Evolutionary conservation across 1,284 basidiomycete genomes (phyloP).

Genomic region (Anthracocystis walkeri): DNA sequence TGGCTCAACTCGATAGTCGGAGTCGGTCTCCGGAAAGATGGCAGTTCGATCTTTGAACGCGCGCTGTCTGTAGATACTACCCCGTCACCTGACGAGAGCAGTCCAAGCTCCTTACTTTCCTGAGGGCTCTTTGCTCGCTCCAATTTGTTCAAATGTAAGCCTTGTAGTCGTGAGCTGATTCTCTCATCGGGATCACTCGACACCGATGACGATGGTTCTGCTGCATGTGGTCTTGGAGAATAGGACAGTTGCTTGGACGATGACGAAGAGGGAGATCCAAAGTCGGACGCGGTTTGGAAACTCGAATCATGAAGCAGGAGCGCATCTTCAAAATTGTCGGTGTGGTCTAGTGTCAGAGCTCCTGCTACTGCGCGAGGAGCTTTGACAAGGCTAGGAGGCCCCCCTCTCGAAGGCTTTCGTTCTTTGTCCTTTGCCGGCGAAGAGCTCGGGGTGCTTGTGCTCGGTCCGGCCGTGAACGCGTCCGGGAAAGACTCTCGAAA

Average conservation of each 20-base stretch:
- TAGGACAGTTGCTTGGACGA: slow-evolving; percentile 27
- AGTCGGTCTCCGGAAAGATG: slow-evolving; percentile 22
- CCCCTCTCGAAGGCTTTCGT: slow-evolving; percentile 12
- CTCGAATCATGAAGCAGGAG: slow-evolving; percentile 15
- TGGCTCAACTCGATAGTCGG: slow-evolving; percentile 44
- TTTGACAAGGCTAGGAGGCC: slow-evolving; percentile 22
- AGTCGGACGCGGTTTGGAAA: slow-evolving; percentile 24
- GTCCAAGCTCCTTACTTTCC: neutral
- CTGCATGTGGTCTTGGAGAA: slow-evolving; percentile 7
- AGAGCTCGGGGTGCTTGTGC: neutral
- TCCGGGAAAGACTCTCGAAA: slow-evolving; percentile 55
- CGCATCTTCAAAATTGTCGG: slow-evolving; percentile 20
- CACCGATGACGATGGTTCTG: neutral
- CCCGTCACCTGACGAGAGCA: slow-evolving; percentile 17
- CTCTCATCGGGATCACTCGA: neutral
- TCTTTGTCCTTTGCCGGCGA: slow-evolving; percentile 15
- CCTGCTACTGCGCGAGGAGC: slow-evolving; percentile 31
- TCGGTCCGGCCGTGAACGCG: neutral
- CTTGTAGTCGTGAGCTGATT: neutral
- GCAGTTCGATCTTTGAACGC: slow-evolving; percentile 23
- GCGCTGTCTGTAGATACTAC: slow-evolving; percentile 2
- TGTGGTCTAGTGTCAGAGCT: slow-evolving; percentile 23
- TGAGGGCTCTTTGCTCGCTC: neutral
- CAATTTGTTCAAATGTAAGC: slow-evolving; percentile 13
- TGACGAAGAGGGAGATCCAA: slow-evolving; percentile 25